Evolutionary conservation across 306 rosid species (phyloP).

Genomic region (Comarum palustre): DNA sequence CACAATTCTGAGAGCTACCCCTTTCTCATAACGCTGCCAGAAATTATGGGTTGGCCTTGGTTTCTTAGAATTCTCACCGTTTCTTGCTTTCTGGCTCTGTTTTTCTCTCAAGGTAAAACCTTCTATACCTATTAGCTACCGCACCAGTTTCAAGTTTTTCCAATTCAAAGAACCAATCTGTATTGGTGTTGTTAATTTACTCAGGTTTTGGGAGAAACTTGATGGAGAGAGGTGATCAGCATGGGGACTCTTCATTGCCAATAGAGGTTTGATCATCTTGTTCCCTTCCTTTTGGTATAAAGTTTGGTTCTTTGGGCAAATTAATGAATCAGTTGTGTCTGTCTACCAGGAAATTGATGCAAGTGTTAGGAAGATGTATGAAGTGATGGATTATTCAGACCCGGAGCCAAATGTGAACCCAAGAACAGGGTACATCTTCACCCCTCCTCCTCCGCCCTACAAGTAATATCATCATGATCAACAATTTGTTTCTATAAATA

Average conservation of each 20-base stretch:
- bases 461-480: slow-evolving; percentile 9
- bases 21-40: slow-evolving; percentile 16
- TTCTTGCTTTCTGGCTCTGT: slow-evolving; percentile 46
- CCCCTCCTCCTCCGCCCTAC: slow-evolving; percentile 37
- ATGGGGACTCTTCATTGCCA: slow-evolving; percentile 13
- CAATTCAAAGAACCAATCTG: neutral
- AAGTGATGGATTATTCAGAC: slow-evolving; percentile 55
- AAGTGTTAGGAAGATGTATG: slow-evolving; percentile 17
- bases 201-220: slow-evolving; percentile 48
- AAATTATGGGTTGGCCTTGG: slow-evolving; percentile 48
- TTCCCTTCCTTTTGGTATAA: neutral
- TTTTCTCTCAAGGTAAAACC: slow-evolving; percentile 44
- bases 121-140: neutral
- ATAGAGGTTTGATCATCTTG: slow-evolving; percentile 23
- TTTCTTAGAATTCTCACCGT: slow-evolving; percentile 44
- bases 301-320: neutral
- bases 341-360: slow-evolving; percentile 34
- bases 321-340: slow-evolving; percentile 10
- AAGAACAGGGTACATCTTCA: slow-evolving; percentile 40
- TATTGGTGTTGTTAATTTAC: slow-evolving; percentile 10
- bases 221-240: slow-evolving; percentile 32
- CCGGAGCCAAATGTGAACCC: slow-evolving; percentile 76
- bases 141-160: too few relatives aligned
- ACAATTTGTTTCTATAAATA: slow-evolving; percentile 8
- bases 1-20: slow-evolving; percentile 28